Evolutionary conservation across 495 filamentous ascomycete genomes (phyloP), one percentile per base, ranked within the genome.

Genomic region (Hapsidospora chrysogenum): DNA sequence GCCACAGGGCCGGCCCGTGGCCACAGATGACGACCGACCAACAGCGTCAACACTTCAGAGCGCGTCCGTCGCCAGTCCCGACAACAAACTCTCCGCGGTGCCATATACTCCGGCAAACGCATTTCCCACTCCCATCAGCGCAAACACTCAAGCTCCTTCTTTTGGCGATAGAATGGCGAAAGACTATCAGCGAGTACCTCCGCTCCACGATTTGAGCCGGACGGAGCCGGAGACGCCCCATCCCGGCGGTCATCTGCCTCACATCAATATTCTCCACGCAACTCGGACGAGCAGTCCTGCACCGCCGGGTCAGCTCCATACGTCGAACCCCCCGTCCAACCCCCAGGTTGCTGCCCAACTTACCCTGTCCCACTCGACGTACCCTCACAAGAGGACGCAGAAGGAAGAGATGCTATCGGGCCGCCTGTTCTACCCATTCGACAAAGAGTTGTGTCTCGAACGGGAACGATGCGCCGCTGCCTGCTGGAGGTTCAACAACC

Each of bases 401-500:
- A 94, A 89, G 52, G 84, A 93, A 31, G 89, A 93, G 55, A 97
- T 97, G 89, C 64, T 93, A 3, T 66, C 62, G 28, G 83, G 85
- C n/a, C 65, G 85, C 17, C 66, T 74, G 8, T 96, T 86, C 50
- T 73, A 73, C 32, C 81, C 82, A 1, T 81, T 76, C 41, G 74
- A 80, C 47, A 66, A 73, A 29, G 76, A 83, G 41, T 68, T 97
- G 6, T 68, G 85, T 3, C 69, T 85, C 31, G 89, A 96, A 43
- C 77, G 92, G 16, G 80, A 94, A 46, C 63, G 75, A 41, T 97
- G 89, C 59, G 85, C 76, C 44, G 70, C 71, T 9, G 84, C 84
- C 5, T 70, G 86, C 40, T 86, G 76, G 68, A 64, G 79, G 39
- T 95, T 93, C 62, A 96, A 97, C 53, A 85, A 80, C 50, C 33